Evolutionary conservation across 305 asterid genomes (phyloP).

Genomic region (Fraxinus dipetala): DNA sequence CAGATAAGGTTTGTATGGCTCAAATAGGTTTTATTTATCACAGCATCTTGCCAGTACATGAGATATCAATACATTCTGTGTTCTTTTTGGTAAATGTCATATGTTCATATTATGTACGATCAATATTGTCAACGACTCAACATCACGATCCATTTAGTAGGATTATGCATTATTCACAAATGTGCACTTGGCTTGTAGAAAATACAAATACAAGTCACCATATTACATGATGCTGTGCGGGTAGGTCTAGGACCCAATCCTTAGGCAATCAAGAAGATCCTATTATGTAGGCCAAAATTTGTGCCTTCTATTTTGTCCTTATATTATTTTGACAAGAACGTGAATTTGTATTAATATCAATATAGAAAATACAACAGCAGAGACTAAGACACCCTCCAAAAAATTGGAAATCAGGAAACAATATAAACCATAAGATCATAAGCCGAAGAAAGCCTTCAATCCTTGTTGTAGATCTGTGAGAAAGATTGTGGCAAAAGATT

Average conservation of each 20-base stretch:
- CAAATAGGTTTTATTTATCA: constrained; percentile 1
- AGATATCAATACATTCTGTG: background rate
- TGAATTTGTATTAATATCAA: background rate
- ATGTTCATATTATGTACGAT: background rate
- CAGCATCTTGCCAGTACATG: background rate
- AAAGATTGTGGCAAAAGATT: background rate
- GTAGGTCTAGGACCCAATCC: background rate
- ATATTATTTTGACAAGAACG: background rate
- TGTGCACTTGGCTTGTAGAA: background rate
- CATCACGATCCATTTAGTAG: background rate
- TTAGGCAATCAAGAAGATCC: background rate
- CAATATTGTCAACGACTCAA: background rate
- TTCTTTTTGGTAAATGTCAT: background rate
- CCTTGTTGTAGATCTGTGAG: background rate
- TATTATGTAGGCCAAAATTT: background rate
- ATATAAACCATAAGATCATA: background rate
- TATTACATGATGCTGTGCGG: background rate
- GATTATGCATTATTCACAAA: background rate
- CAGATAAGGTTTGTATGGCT: constrained; percentile 39
- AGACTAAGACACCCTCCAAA: background rate
- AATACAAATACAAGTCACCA: background rate
- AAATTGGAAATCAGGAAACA: background rate
- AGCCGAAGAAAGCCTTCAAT: background rate
- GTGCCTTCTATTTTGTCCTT: background rate
- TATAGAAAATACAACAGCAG: background rate